Evolutionary conservation across 768 basidiomycete genomes (phyloP).

Genomic region (Mycena amicta): DNA sequence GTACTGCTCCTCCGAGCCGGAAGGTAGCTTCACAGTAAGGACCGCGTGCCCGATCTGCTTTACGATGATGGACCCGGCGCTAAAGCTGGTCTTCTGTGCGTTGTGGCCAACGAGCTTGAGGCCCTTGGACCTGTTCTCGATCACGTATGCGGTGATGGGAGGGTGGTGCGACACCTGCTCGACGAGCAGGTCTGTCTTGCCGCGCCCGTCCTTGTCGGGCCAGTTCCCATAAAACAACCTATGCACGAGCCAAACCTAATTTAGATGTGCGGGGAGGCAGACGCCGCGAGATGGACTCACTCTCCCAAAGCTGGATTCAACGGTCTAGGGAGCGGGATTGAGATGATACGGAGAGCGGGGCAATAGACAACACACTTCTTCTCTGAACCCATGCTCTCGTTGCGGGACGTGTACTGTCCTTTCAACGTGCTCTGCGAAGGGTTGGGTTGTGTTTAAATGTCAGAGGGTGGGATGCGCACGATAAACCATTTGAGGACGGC

Average conservation of each 20-base stretch:
- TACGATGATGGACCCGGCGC: slow-evolving; percentile 77
- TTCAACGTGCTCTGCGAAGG: slow-evolving; percentile 77
- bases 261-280: neutral
- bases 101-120: slow-evolving; percentile 82
- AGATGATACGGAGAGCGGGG: neutral
- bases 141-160: slow-evolving; percentile 84
- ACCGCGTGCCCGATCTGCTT: slow-evolving; percentile 95
- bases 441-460: neutral
- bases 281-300: too few species aligned
- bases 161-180: slow-evolving; percentile 98
- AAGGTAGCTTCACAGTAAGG: slow-evolving; percentile 65
- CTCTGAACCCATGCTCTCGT: slow-evolving; percentile 95
- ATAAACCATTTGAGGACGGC: slow-evolving; percentile 97
- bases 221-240: slow-evolving; percentile 89
- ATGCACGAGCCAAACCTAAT: slow-evolving; percentile 2
- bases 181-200: slow-evolving; percentile 81
- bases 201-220: slow-evolving; percentile 74
- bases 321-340: slow-evolving; percentile 60
- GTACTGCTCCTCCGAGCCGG: slow-evolving; percentile 57
- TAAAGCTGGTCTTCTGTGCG: slow-evolving; percentile 95
- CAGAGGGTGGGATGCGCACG: slow-evolving; percentile 42
- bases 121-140: slow-evolving; percentile 79
- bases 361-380: slow-evolving; percentile 71
- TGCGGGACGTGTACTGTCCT: slow-evolving; percentile 92
- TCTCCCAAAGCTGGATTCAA: slow-evolving; percentile 95